Evolutionary conservation across 768 basidiomycete species (phyloP), one percentile per base, ranked within the genome.

Genomic region (Chalciporus pseudorubinellus): DNA sequence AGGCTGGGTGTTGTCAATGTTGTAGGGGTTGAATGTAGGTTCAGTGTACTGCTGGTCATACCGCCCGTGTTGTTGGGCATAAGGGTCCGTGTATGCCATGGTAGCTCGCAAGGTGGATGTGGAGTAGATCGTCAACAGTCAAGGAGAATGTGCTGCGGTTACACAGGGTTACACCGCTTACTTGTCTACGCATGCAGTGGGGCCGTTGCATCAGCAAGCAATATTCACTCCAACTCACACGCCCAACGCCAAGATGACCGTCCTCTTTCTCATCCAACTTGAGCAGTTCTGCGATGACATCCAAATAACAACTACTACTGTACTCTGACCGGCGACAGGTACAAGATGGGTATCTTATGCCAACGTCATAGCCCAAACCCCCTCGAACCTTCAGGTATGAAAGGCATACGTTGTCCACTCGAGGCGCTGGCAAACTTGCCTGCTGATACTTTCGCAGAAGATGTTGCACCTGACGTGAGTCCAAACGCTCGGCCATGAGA

Each of bases 81-180:
- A 80, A 19, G 82, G 81, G 64, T 85, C 81, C 52, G 69, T 73
- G 66, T 83, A 82, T 75, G 83, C 80, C 56, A 66, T 70, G 45
- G 53, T 48, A 29, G 47, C 38, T 49, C 20, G 40, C 29, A 19
- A 19, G 31, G 38, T 38, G 34, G 34, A n/a, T 26, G 41, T 16
- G 19, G 45, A 49, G 10, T 38, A 20, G 44, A 33, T 11, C 19
- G 19, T n/a, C n/a, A 21, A 44, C 13, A 14, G 20, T 28, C n/a
- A n/a, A 26, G 26, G n/a, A n/a, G 48, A n/a, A 33, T 28, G 52
- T 64, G 59, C 61, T 64, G 63, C 59, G 63, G 55, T n/a, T 40
- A 18, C 45, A 14, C 33, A 21, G 33, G 46, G 24, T 12, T 46
- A 34, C 51, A 47, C 45, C 42, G 46, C 29, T 18, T 33, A n/a